Evolutionary conservation across 306 rosid species (phyloP).

Genomic region (Bauhinia variegata): DNA sequence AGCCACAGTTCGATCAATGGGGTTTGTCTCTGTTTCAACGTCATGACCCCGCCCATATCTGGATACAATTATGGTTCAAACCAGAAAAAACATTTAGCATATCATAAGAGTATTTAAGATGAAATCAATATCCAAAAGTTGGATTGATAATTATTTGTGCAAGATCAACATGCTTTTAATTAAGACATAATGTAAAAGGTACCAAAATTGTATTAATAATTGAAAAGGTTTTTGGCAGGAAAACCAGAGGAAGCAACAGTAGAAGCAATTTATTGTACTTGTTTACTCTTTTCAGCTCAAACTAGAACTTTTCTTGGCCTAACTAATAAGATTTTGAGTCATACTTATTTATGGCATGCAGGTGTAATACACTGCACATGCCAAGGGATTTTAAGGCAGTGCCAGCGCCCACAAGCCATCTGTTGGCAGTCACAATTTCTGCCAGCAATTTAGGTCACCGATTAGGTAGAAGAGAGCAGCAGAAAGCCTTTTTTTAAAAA

Average conservation of each 20-base stretch:
- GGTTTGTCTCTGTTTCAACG: constrained; percentile 82
- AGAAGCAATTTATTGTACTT: neutral
- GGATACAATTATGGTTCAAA: constrained; percentile 37
- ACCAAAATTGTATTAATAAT: constrained; percentile 13
- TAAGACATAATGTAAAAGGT: neutral
- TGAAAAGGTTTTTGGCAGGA: constrained; percentile 17
- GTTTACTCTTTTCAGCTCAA: neutral
- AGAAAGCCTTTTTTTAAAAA: no score
- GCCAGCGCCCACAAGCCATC: no score
- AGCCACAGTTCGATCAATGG: constrained; percentile 88
- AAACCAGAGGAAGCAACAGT: neutral
- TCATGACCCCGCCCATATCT: constrained; percentile 56
- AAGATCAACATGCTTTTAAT: constrained; percentile 19
- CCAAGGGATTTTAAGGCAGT: no score
- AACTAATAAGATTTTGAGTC: neutral
- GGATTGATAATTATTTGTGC: constrained; percentile 33
- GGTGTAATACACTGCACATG: no score
- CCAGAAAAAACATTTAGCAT: constrained; percentile 35
- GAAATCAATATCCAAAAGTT: constrained; percentile 35
- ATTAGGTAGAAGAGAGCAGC: no score
- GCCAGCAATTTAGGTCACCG: no score
- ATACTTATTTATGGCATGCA: no score
- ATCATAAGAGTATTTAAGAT: constrained; percentile 17
- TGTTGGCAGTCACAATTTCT: no score
- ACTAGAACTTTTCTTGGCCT: constrained; percentile 1